These are phyloP conservation scores for Xylariaceae sp. DNA, from an alignment of 2,329 filamentous ascomycete genomes.

Conservation along the genomic window DNA sequence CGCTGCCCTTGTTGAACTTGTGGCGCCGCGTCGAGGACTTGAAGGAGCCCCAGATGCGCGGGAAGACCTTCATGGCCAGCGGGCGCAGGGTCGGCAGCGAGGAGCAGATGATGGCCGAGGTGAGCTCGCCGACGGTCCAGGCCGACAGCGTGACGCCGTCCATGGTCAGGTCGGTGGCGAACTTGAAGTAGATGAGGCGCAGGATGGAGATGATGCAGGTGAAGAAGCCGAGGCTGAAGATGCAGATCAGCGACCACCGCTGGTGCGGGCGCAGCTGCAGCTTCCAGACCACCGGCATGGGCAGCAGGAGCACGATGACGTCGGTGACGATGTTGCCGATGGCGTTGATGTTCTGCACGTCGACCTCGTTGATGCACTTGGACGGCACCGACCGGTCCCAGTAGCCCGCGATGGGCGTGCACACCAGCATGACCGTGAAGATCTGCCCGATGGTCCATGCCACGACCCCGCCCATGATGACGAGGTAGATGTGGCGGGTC, in stretches of 20 bases:
- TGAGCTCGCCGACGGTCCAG: conserved; percentile 14
- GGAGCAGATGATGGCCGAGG: conserved; percentile 14
- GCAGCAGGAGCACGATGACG: conserved; percentile 14
- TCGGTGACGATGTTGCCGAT: conserved; percentile 17
- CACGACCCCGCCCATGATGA: conserved; percentile 9
- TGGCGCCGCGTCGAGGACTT: too few relatives aligned
- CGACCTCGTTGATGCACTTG: conserved; percentile 9
- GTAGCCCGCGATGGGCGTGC: conserved; percentile 4
- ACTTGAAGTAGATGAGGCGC: conserved; percentile 13
- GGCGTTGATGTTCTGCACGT: conserved; percentile 13
- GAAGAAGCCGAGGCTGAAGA: conserved; percentile 15
- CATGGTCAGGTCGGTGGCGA: conserved; percentile 10
- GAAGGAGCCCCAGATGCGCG: conserved; percentile 3
- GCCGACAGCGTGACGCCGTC: conserved; percentile 7
- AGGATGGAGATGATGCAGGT: conserved; percentile 16
- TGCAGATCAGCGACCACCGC: conserved; percentile 13
- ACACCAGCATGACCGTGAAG: conserved; percentile 7
- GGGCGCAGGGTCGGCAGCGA: conserved; percentile 15
- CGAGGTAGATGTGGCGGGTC: conserved; percentile 11
- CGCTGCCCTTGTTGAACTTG: too few relatives aligned
- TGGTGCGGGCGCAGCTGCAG: conserved; percentile 12
- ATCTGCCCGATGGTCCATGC: conserved; percentile 14
- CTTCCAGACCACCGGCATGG: conserved; percentile 15
- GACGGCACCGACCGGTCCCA: conserved; percentile 7
- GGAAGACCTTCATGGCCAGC: conserved; percentile 7